A percentile compares a stretch with the other conserved stretches of the same genome.
phyloP scores from a whole-genome alignment of 2,329 filamentous ascomycete genomes.

The Volutella citrinella region DNA sequence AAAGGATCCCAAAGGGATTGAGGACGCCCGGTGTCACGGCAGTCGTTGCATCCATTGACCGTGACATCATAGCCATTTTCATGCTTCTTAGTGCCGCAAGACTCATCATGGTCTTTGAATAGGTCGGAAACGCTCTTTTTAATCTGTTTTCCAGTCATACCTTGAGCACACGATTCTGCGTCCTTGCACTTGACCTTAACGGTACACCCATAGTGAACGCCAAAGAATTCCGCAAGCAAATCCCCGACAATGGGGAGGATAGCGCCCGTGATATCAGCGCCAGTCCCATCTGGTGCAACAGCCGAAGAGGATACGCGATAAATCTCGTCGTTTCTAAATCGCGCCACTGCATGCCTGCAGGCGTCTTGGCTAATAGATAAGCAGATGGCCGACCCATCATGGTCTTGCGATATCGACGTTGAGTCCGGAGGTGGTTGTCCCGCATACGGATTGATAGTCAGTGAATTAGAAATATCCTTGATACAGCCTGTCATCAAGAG shows the following conservation, averaged over 20 bases:
- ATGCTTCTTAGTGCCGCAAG: constrained; percentile 7
- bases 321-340: constrained; percentile 6
- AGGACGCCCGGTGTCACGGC: constrained; percentile 1
- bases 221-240: constrained; percentile 5
- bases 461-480: too few relatives aligned
- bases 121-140: constrained; percentile 10
- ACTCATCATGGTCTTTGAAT: constrained; percentile 9
- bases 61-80: constrained; percentile 7
- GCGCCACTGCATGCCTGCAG: constrained; percentile 1
- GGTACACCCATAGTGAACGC: constrained; percentile 10
- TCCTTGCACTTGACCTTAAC: constrained; percentile 9
- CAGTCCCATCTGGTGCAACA: constrained; percentile 4
- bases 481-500: too few relatives aligned
- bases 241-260: constrained; percentile 6
- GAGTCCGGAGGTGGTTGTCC: not conserved
- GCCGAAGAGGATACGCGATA: constrained; percentile 10
- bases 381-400: constrained; percentile 10
- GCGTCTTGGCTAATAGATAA: constrained; percentile 6
- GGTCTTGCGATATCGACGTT: not conserved
- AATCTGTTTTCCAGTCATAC: constrained; percentile 12
- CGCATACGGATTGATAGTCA: constrained; percentile 7
- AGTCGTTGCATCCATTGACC: constrained; percentile 10
- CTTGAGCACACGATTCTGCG: constrained; percentile 5
- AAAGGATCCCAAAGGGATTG: constrained; percentile 5
- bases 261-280: constrained; percentile 4